A percentile compares a stretch with the other conserved stretches of the same genome.
Evolutionary conservation across 495 filamentous ascomycete genomes (phyloP).

Genomic region (Penicillium steckii): DNA sequence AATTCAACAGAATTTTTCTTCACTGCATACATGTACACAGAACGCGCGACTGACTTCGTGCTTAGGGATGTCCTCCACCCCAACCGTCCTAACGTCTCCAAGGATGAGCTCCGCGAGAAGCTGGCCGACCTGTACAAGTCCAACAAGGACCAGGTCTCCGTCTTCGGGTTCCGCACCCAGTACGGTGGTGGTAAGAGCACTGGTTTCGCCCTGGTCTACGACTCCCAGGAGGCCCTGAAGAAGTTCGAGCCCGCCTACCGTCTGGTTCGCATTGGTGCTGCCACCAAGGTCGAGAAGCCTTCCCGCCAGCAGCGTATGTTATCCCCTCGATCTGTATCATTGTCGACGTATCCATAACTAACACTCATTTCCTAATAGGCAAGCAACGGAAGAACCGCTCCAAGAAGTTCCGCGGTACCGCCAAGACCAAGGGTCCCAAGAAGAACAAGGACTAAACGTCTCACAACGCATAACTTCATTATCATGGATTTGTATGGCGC

Average conservation of each 20-base stretch:
- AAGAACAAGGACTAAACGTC: constrained; percentile 57
- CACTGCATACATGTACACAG: too few species aligned
- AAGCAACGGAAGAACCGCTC: constrained; percentile 99
- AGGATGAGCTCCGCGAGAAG: constrained; percentile 96
- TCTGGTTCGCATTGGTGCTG: constrained; percentile 86
- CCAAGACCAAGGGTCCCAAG: constrained; percentile 84
- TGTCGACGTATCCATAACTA: not conserved
- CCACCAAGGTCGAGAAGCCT: constrained; percentile 90
- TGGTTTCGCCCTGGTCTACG: constrained; percentile 98
- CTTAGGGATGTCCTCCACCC: constrained; percentile 98
- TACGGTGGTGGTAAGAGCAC: constrained; percentile 99
- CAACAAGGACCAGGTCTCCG: constrained; percentile 91
- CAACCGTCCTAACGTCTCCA: constrained; percentile 95
- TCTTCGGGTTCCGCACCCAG: constrained; percentile 97
- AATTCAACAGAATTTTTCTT: not conserved
- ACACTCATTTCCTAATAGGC: constrained; percentile 56
- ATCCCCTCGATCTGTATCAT: not conserved
- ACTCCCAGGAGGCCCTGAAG: constrained; percentile 95
- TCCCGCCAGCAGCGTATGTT: constrained; percentile 98
- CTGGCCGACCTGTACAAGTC: constrained; percentile 95
- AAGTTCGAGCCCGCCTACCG: constrained; percentile 99
- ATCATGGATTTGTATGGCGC: constrained; percentile 11
- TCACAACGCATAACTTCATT: constrained; percentile 20
- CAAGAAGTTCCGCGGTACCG: constrained; percentile 96
- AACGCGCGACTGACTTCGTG: constrained; percentile 23